Evolutionary conservation across 345 rosid genomes (phyloP), one percentile per base, ranked within the genome.

Genomic region (Draba incana): DNA sequence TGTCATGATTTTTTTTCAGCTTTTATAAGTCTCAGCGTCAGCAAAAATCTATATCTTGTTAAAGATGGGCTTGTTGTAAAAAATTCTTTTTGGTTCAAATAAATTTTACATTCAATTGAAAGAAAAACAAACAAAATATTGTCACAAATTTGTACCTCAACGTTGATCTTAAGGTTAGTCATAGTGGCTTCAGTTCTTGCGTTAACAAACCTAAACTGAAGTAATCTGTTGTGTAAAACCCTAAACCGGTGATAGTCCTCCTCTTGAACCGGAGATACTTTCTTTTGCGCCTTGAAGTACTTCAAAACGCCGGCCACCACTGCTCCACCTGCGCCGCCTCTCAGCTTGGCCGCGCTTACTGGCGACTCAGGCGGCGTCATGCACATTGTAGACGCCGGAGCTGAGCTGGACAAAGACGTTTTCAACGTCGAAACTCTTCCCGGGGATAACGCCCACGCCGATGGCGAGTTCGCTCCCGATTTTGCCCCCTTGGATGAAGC

Each of bases 361-460:
- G 71, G 69, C 2, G 79, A 64, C 53, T 78, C 78, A 24, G 82
- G 77, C 3, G 75, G 57, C 12, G 66, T 64, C 64, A 70, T 28
- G 12, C 62, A 74, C 50, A 58, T 68, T 16, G 80, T 65, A 37
- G 72, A 8, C 10, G 57, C 20, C 28, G 62, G 49, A 59, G 62
- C 49, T 43, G 77, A 73, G 48, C 41, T 50, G n/a, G 73, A 61
- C 4, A 30, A 9, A 53, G 51, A 7, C 10, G 41, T 38, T 30
- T 62, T 68, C 67, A 35, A 23, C 27, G 57, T 70, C 1, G 65
- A 50, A 70, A 52, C 51, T 48, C 93, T 77, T n/a, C 93, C 96
- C 0, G 90, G 88, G 1, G 93, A 91, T 64, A 86, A 75, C 4
- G 88, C 88, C 98, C 95, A 88, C 5, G 98, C 92, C 1, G 94